Evolutionary conservation across 192 early-diverging fungal species (phyloP).

Genomic region (Coemansia sp.): DNA sequence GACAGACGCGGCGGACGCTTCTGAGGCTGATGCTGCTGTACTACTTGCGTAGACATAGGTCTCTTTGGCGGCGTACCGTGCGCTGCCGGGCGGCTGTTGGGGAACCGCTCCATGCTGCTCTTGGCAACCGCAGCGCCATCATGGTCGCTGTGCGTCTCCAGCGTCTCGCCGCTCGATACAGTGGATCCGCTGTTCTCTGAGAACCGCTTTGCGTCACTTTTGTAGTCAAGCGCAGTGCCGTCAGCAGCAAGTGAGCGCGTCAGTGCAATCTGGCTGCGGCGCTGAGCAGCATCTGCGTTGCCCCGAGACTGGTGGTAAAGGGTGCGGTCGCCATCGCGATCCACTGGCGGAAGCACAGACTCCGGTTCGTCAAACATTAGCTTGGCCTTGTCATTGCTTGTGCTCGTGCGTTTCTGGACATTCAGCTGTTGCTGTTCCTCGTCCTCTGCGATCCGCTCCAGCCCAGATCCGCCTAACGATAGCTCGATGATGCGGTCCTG

Average conservation of each 20-base stretch:
- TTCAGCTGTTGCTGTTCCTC: constrained; percentile 26
- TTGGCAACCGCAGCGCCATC: not conserved
- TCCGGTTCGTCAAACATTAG: constrained; percentile 2
- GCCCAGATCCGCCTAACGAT: constrained; percentile 6
- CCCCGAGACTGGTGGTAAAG: not conserved
- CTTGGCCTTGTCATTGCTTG: not conserved
- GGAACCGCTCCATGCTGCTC: not conserved
- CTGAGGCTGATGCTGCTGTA: constrained; percentile 6
- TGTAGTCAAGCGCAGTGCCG: not conserved
- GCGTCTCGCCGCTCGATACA: constrained; percentile 33
- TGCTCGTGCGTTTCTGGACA: not conserved
- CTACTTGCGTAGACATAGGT: constrained; percentile 1
- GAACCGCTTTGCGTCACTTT: constrained; percentile 30
- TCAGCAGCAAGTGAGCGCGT: not conserved
- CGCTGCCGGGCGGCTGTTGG: not conserved
- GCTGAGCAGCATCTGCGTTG: not conserved
- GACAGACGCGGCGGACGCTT: constrained; percentile 19
- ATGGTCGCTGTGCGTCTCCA: constrained; percentile 3
- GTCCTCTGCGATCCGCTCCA: constrained; percentile 43
- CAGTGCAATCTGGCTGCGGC: not conserved
- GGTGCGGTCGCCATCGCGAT: not conserved
- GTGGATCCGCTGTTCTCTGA: constrained; percentile 56
- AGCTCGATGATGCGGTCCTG: constrained; percentile 9
- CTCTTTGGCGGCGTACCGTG: constrained; percentile 5
- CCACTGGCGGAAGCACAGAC: constrained; percentile 1